These are phyloP conservation scores for Cetraspora pellucida DNA, from an alignment of 192 early-diverging fungal species.

Conservation along the genomic window DNA sequence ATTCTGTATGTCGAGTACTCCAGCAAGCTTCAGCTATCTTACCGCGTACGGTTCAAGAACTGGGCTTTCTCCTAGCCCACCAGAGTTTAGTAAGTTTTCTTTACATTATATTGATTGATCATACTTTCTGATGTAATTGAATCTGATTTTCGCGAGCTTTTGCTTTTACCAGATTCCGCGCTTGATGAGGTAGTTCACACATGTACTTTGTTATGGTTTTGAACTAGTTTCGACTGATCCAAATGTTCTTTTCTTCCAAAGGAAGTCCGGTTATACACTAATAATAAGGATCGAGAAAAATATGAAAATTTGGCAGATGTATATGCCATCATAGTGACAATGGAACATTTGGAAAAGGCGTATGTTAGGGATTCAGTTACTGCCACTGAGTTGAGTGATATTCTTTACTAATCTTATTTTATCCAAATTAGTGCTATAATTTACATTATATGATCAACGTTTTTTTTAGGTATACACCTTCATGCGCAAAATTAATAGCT, in stretches of 20 bases:
- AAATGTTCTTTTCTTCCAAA: constrained; percentile 34
- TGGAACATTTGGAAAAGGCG: constrained; percentile 90
- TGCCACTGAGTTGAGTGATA: constrained; percentile 64
- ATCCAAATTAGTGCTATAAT: not conserved
- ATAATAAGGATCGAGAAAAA: constrained; percentile 82
- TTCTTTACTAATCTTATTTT: no score
- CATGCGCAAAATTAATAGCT: constrained; percentile 86
- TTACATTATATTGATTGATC: not conserved
- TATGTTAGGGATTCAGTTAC: constrained; percentile 88
- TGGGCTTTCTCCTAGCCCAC: not conserved
- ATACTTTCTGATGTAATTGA: not conserved
- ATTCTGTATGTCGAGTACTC: not conserved
- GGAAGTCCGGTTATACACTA: constrained; percentile 80
- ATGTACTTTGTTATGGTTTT: not conserved
- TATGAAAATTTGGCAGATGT: constrained; percentile 93
- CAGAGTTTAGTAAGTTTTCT: constrained; percentile 19
- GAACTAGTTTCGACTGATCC: no score
- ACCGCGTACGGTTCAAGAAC: constrained; percentile 4
- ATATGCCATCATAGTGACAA: constrained; percentile 87
- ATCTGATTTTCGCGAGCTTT: not conserved
- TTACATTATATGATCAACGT: not conserved
- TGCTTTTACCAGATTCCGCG: not conserved
- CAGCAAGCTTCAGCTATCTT: constrained; percentile 18
- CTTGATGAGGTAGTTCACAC: constrained; percentile 3
- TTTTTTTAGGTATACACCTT: constrained; percentile 77